phyloP scores from a whole-genome alignment of 768 basidiomycete genomes.

The Cantharellus cinnabarinus region DNA sequence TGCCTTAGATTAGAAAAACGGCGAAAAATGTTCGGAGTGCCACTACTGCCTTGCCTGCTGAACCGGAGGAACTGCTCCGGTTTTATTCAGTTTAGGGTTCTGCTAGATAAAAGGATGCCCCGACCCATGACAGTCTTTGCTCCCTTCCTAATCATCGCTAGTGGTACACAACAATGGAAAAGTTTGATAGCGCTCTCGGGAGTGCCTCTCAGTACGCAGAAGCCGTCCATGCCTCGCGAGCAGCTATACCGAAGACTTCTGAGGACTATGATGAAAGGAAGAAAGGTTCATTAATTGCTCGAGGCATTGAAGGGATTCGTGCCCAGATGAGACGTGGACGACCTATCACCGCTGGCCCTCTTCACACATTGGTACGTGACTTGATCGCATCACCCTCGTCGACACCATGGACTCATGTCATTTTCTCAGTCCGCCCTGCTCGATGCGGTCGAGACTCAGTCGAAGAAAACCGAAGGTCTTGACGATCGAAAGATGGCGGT shows the following conservation, averaged over 20 bases:
- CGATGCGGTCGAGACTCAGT: not conserved
- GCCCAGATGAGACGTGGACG: not conserved
- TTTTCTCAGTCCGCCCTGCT: not conserved
- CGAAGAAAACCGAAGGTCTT: slow-evolving; percentile 16
- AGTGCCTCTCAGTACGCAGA: not conserved
- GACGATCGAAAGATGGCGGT: slow-evolving; percentile 67
- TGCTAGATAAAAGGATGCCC: no score
- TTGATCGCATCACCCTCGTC: not conserved
- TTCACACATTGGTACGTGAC: not conserved
- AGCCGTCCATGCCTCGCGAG: not conserved
- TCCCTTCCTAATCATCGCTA: no score
- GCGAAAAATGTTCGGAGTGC: no score
- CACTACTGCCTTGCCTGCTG: no score
- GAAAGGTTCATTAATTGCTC: not conserved
- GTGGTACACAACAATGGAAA: not conserved
- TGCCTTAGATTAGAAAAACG: no score
- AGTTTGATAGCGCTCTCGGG: not conserved
- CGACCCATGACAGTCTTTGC: no score
- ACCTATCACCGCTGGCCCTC: not conserved
- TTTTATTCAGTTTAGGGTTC: no score
- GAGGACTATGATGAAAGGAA: not conserved
- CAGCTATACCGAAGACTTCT: not conserved
- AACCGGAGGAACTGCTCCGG: no score
- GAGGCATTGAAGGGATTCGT: not conserved
- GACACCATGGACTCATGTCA: not conserved